Evolutionary conservation across 2,329 filamentous ascomycete genomes (phyloP).

Genomic region (Hymenoscyphus linearis): DNA sequence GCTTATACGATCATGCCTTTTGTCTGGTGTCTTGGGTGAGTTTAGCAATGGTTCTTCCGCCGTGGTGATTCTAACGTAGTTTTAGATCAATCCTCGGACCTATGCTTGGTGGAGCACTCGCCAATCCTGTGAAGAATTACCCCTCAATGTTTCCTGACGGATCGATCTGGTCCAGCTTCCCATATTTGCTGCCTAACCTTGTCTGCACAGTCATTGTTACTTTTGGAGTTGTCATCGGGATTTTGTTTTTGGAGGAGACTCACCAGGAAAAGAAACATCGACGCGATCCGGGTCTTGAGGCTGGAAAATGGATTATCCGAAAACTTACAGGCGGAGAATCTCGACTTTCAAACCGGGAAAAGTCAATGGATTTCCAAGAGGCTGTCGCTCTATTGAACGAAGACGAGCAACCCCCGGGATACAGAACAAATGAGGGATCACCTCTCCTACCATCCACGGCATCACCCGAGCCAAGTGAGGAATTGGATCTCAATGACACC

Average conservation of each 20-base stretch:
- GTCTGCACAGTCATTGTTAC: constrained; percentile 77
- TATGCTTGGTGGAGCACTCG: constrained; percentile 83
- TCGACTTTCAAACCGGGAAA: constrained; percentile 35
- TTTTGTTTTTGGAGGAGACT: constrained; percentile 91
- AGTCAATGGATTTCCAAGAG: constrained; percentile 36
- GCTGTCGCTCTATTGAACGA: constrained; percentile 55
- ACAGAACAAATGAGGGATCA: constrained; percentile 56
- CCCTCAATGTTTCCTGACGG: constrained; percentile 66
- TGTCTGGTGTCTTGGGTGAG: constrained; percentile 90
- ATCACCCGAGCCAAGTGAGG: constrained; percentile 35
- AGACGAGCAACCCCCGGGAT: constrained; percentile 61
- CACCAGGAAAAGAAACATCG: constrained; percentile 75
- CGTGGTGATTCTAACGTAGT: neutral
- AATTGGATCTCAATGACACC: constrained; percentile 31
- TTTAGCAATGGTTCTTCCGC: constrained; percentile 12
- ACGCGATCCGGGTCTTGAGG: constrained; percentile 69
- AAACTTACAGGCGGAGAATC: constrained; percentile 29
- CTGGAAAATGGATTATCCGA: constrained; percentile 65
- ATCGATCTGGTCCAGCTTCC: constrained; percentile 78
- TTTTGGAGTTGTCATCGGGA: constrained; percentile 69
- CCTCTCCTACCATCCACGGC: constrained; percentile 40
- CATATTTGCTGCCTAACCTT: constrained; percentile 89
- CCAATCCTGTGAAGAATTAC: constrained; percentile 79
- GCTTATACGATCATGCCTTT: constrained; percentile 98
- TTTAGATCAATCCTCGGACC: constrained; percentile 82